Base-by-base conservation (phyloP, 805 yeast species). In the Candida insectorum region DNA sequence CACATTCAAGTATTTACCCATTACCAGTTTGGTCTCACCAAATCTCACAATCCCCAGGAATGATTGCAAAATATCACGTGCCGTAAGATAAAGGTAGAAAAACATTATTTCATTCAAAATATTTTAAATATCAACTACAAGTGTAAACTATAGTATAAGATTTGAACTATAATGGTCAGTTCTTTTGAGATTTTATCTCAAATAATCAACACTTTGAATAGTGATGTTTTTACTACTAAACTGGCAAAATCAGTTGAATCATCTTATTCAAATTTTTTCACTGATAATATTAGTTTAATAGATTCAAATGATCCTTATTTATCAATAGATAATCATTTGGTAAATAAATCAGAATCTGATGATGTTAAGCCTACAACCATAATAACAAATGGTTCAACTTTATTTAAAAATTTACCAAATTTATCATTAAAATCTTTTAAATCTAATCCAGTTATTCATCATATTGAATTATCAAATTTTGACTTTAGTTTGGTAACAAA, bases 401-500 rank as follows among this genome's bases (percentile, higher is more conserved):
- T 86, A 12, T 63, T 85, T 40, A 65, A 69, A 25, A 71, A 75
- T 37, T 63, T 87, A 34, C 87, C 94, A 11, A 69, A 69, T 33
- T 64, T 87, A 29, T 60, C 70, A 1, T 46, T 49, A n/a, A 22
- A 49, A 10, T 40, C 45, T 16, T 62, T 77, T 46, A 54, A 57
- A 39, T 46, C 56, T 18, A 41, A 52, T 13, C 62, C 75, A 1
- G 68, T 75, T 17, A 80, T 82, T n/a, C 57, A 83, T 34, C 84
- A 80, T 49, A 77, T 79, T 23, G 74, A 76, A 39, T 54, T 83
- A 31, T 40, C 66, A n/a, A 56, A 68, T 34, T 69, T 71, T 41
- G 96, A 88, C 54, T 85, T 69, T 58, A 77, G 84, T 17, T 62
- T 75, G 11, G 73, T 86, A 17, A 66, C 91, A n/a, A 73, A 86